These are phyloP conservation scores for Fusarium newnesense DNA, from an alignment of 2,329 filamentous ascomycete genomes.

Conservation along the genomic window DNA sequence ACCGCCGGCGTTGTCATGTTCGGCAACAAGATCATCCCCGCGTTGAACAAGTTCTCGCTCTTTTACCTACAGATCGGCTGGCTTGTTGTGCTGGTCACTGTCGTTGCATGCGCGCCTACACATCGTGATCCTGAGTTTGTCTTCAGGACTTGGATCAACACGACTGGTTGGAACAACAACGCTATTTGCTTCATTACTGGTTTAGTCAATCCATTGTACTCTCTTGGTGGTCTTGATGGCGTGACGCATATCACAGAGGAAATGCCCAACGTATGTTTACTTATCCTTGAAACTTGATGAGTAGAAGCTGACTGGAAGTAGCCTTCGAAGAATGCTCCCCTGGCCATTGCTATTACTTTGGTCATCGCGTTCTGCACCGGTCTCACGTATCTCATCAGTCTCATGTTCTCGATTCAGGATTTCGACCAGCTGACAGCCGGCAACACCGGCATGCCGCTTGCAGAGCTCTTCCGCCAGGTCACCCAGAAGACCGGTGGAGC, in stretches of 20 bases:
- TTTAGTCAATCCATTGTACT: background rate
- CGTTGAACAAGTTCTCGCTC: background rate
- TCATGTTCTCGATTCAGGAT: conserved; percentile 8
- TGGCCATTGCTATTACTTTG: background rate
- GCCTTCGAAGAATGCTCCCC: background rate
- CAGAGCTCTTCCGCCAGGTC: conserved; percentile 8
- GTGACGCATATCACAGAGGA: conserved; percentile 11
- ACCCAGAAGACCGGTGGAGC: background rate
- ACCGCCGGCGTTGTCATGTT: conserved; percentile 11
- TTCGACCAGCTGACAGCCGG: background rate
- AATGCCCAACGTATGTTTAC: conserved; percentile 5
- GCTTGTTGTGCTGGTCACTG: background rate
- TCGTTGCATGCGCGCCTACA: background rate
- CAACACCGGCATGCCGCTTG: background rate
- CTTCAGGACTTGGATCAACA: conserved; percentile 20
- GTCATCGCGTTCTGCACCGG: conserved; percentile 5
- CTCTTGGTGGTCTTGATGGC: conserved; percentile 4
- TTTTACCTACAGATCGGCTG: background rate
- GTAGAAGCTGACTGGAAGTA: background rate
- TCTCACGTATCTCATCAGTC: background rate
- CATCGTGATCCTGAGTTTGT: background rate
- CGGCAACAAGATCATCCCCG: background rate
- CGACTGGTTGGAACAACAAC: background rate
- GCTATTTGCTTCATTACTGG: conserved; percentile 9
- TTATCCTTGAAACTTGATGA: rapidly evolving